Evolutionary conservation across 352 stramenopile genomes (phyloP).

Genomic region (Globisporangium viniferum): DNA sequence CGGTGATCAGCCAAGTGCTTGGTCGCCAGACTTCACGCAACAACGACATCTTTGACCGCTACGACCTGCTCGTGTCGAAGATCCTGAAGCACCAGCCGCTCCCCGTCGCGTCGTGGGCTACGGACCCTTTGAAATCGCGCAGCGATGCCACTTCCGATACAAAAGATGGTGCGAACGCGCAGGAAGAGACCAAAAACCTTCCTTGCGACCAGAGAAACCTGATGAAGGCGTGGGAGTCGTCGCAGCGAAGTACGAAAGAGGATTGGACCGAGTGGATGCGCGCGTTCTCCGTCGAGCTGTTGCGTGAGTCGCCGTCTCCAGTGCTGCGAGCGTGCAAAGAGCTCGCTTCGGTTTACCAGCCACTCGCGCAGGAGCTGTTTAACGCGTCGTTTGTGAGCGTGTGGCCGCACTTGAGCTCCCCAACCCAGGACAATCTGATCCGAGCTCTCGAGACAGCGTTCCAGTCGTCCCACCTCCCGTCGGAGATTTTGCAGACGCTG

Average conservation of each 20-base stretch:
- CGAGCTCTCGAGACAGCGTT: conserved; percentile 95
- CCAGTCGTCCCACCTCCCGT: conserved; percentile 88
- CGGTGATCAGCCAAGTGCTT: conserved; percentile 80
- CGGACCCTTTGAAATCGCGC: conserved; percentile 59
- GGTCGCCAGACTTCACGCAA: conserved; percentile 62
- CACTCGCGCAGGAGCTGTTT: conserved; percentile 97
- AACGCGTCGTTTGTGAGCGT: conserved; percentile 99
- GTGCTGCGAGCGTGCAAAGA: conserved; percentile 94
- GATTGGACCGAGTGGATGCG: conserved; percentile 99
- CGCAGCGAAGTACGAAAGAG: conserved; percentile 82
- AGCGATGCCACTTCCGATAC: conserved; percentile 27
- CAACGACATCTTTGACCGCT: conserved; percentile 87
- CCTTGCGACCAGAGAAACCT: conserved; percentile 83
- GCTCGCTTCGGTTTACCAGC: conserved; percentile 97
- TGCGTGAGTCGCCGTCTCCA: conserved; percentile 95
- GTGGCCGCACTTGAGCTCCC: conserved; percentile 95
- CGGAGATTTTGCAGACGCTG: conserved; percentile 97
- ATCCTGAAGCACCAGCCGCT: conserved; percentile 86
- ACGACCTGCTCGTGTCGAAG: conserved; percentile 85
- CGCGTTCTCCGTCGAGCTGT: conserved; percentile 95
- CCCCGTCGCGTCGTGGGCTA: conserved; percentile 78
- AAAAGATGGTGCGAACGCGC: conserved; percentile 31
- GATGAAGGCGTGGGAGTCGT: conserved; percentile 84
- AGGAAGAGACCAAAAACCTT: conserved; percentile 73
- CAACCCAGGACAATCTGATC: conserved; percentile 92